Percentiles rank a stretch among this genome's conserved stretches.
Conservation (phyloP, 1,284 basidiomycete species). For the Ustilago xerochloae region DNA sequence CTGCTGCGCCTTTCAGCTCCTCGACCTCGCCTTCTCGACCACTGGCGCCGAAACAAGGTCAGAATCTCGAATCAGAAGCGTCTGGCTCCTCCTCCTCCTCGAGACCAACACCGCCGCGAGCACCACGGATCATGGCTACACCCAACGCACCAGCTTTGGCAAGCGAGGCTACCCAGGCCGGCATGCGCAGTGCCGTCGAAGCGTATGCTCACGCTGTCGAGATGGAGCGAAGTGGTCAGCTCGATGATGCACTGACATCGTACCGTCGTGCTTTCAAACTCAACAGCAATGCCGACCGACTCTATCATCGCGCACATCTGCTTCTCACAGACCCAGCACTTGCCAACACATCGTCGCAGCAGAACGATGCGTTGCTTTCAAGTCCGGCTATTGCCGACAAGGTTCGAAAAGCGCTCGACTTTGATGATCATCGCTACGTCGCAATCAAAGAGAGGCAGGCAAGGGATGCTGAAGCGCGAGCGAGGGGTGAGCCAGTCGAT, state of each 20-base stretch:
- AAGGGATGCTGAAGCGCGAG: slow-evolving; percentile 27
- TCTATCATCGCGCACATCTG: slow-evolving; percentile 55
- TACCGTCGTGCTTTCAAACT: slow-evolving; percentile 61
- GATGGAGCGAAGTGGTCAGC: slow-evolving; percentile 52
- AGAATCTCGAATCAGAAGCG: background rate
- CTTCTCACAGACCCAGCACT: slow-evolving; percentile 44
- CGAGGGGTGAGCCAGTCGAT: slow-evolving; percentile 14
- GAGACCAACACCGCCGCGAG: background rate
- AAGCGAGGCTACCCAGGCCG: slow-evolving; percentile 26
- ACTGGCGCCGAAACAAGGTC: slow-evolving; percentile 5
- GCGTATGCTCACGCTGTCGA: slow-evolving; percentile 55
- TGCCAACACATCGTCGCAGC: slow-evolving; percentile 24
- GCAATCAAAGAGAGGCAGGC: slow-evolving; percentile 49
- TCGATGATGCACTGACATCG: slow-evolving; percentile 49
- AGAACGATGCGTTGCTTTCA: slow-evolving; percentile 40
- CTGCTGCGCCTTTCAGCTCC: slow-evolving; percentile 22
- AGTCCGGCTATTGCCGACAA: slow-evolving; percentile 53
- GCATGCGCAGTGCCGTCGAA: slow-evolving; percentile 50
- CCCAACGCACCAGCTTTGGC: slow-evolving; percentile 24
- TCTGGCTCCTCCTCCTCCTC: slow-evolving; percentile 6
- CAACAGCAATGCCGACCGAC: slow-evolving; percentile 50
- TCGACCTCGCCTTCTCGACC: slow-evolving; percentile 4
- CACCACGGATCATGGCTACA: slow-evolving; percentile 28
- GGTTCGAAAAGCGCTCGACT: slow-evolving; percentile 48
- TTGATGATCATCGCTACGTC: slow-evolving; percentile 49